Evolutionary conservation across 78 protist species (phyloP).

Genomic region (Isochrysis galbana): DNA sequence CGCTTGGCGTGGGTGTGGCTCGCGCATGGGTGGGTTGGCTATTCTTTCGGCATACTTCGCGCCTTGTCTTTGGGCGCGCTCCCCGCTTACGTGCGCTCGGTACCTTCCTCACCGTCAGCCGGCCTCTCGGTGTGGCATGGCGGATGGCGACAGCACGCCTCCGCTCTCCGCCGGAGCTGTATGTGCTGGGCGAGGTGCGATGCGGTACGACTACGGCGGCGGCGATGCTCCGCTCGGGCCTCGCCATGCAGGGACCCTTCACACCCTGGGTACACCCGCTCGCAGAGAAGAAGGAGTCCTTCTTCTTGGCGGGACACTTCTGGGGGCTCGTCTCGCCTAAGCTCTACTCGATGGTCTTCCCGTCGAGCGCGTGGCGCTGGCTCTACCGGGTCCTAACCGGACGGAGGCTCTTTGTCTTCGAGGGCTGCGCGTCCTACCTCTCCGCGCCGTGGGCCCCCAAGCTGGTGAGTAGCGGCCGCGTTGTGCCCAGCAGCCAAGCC

Average conservation of each 20-base stretch:
- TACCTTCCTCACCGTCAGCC: background rate
- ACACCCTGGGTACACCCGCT: conserved; percentile 20
- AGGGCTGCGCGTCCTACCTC: conserved; percentile 41
- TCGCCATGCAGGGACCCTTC: conserved; percentile 24
- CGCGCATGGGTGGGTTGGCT: background rate
- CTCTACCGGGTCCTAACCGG: background rate
- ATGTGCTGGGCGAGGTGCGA: conserved; percentile 36
- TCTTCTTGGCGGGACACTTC: conserved; percentile 36
- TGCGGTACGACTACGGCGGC: conserved; percentile 42
- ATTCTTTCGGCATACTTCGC: background rate
- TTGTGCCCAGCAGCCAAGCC: background rate
- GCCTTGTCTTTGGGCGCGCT: background rate
- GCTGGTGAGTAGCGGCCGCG: background rate
- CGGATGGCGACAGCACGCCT: background rate
- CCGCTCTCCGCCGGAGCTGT: conserved; percentile 2
- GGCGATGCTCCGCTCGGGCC: background rate
- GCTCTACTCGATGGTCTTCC: conserved; percentile 26
- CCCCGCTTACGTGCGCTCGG: background rate
- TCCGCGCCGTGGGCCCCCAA: conserved; percentile 29
- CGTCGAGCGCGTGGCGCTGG: background rate
- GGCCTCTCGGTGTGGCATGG: background rate
- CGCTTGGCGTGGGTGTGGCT: too few species aligned
- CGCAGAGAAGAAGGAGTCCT: conserved; percentile 38
- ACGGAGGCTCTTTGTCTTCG: conserved; percentile 9
- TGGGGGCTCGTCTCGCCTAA: conserved; percentile 17